Percentiles rank a stretch among this genome's conserved stretches.
phyloP scores from a whole-genome alignment of 2,329 filamentous ascomycete species.

The Colletotrichum spinosum region DNA sequence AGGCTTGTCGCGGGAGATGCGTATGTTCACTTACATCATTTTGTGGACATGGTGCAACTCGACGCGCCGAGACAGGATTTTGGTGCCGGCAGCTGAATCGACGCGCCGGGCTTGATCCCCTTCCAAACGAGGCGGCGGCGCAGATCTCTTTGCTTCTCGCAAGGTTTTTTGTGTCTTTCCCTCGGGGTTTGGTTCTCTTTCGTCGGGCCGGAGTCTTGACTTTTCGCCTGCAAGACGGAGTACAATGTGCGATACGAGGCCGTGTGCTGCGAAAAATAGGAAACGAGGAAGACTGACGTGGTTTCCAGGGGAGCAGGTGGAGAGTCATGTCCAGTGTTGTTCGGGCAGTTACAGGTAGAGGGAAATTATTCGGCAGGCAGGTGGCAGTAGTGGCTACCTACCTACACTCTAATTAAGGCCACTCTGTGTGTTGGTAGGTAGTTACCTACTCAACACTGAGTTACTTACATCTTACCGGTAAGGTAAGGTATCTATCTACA shows the following conservation, averaged over 20 bases:
- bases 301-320: constrained; percentile 19
- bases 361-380: too few species aligned
- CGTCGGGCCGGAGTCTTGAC: too few species aligned
- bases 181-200: too few species aligned
- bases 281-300: constrained; percentile 14
- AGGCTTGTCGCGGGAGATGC: neutral
- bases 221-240: neutral
- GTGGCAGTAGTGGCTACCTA: neutral
- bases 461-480: too few species aligned
- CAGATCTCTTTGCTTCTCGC: constrained; percentile 6
- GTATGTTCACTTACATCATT: constrained; percentile 16
- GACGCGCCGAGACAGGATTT: constrained; percentile 12
- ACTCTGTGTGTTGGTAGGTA: too few species aligned
- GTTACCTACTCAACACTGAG: too few species aligned
- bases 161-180: neutral
- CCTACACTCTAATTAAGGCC: neutral
- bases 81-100: neutral
- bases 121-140: constrained; percentile 6
- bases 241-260: constrained; percentile 28
- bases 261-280: constrained; percentile 17
- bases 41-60: constrained; percentile 1
- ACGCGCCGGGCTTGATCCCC: constrained; percentile 17
- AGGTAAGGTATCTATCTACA: neutral
- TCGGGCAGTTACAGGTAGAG: constrained; percentile 17
- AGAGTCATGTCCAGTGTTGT: constrained; percentile 24